phyloP scores from a whole-genome alignment of 495 filamentous ascomycete species.

The Trypethelium eluteriae region DNA sequence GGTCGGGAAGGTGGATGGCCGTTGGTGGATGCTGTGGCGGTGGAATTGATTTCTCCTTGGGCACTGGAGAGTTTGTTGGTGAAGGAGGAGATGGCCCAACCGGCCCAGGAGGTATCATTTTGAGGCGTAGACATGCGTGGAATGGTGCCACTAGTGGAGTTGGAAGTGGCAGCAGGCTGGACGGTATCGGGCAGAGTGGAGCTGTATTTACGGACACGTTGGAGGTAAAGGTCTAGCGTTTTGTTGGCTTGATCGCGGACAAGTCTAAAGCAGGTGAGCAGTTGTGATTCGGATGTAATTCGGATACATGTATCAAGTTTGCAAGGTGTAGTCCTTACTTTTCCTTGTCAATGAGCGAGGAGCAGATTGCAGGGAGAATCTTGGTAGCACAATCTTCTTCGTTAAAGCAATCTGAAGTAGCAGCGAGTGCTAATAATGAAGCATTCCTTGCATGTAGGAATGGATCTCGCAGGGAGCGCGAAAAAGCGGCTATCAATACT shows the following conservation, averaged over 20 bases:
- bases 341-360: conserved; percentile 76
- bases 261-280: conserved; percentile 40
- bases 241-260: conserved; percentile 87
- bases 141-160: conserved; percentile 34
- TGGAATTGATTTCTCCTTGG: conserved; percentile 70
- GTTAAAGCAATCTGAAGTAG: conserved; percentile 75
- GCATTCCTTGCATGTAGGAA: conserved; percentile 91
- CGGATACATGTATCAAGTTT: background rate
- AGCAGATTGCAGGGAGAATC: conserved; percentile 76
- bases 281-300: background rate
- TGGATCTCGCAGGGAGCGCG: conserved; percentile 79
- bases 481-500: conserved; percentile 86
- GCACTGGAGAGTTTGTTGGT: conserved; percentile 84
- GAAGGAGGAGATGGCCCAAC: conserved; percentile 98
- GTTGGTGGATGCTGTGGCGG: conserved; percentile 31
- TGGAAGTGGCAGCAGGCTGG: conserved; percentile 43
- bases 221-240: conserved; percentile 80
- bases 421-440: conserved; percentile 72
- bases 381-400: conserved; percentile 84
- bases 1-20: conserved; percentile 12
- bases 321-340: conserved; percentile 44
- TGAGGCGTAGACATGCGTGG: conserved; percentile 72
- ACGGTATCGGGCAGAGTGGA: conserved; percentile 72
- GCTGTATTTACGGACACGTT: conserved; percentile 70
- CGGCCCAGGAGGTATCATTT: conserved; percentile 72